phyloP scores from a whole-genome alignment of 108 stramenopile species.

The Pelagomonas calceolata region DNA sequence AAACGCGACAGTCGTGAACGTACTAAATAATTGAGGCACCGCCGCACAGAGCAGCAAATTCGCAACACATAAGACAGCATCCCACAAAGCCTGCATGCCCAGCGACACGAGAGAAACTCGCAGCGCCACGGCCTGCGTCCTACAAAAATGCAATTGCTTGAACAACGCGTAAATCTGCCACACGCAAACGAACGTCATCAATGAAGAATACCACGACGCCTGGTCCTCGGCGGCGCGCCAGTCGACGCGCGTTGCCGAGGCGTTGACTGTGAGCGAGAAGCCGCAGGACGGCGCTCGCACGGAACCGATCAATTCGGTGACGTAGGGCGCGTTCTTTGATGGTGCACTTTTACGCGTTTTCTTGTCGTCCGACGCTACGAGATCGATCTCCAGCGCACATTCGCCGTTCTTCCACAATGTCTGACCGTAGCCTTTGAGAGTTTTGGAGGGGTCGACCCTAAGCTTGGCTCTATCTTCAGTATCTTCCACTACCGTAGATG shows the following conservation, averaged over 20 bases:
- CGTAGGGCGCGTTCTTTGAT: no score
- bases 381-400: no score
- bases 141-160: constrained; percentile 6
- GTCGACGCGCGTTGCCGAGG: neutral
- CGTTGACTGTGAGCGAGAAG: no score
- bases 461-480: no score
- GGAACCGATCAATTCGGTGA: no score
- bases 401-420: no score
- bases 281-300: no score
- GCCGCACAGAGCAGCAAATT: constrained; percentile 18
- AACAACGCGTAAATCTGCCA: neutral
- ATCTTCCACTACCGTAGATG: no score
- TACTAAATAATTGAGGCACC: constrained; percentile 13
- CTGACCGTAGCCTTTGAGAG: no score
- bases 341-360: no score
- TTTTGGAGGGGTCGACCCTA: no score
- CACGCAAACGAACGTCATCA: neutral
- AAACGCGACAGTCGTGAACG: constrained; percentile 21
- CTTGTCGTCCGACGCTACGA: no score
- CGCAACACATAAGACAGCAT: constrained; percentile 23
- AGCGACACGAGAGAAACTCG: constrained; percentile 18
- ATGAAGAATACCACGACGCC: neutral
- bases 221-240: neutral
- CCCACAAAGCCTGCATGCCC: constrained; percentile 17
- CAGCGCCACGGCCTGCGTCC: constrained; percentile 14